These are phyloP conservation scores for Mycena pura DNA, from an alignment of 768 basidiomycete genomes.

Conservation along the genomic window DNA sequence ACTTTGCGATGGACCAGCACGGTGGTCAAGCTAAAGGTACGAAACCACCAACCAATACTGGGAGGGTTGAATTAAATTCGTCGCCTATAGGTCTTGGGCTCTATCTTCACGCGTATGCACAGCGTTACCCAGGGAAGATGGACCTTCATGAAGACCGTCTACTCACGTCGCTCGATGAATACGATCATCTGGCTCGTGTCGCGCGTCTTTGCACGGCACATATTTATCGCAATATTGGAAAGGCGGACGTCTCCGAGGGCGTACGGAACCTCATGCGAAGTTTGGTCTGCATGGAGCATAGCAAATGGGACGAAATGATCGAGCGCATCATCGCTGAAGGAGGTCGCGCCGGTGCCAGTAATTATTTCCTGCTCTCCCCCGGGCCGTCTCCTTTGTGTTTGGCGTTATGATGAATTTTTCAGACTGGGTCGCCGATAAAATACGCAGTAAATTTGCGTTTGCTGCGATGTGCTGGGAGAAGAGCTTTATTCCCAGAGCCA, in stretches of 20 bases:
- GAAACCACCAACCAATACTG: slow-evolving; percentile 9
- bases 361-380: not conserved
- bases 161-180: slow-evolving; percentile 19
- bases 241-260: slow-evolving; percentile 13
- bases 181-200: slow-evolving; percentile 33
- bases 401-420: too few species aligned
- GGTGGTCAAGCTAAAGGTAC: slow-evolving; percentile 23
- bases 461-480: slow-evolving; percentile 38
- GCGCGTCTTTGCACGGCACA: slow-evolving; percentile 32
- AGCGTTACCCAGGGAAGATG: not conserved
- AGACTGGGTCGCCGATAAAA: slow-evolving; percentile 38
- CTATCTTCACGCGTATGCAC: slow-evolving; percentile 26
- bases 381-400: too few species aligned
- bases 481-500: slow-evolving; percentile 30
- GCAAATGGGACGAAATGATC: slow-evolving; percentile 29
- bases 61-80: not conserved
- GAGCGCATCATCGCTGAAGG: slow-evolving; percentile 21
- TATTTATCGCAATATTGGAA: slow-evolving; percentile 31
- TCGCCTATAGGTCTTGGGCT: slow-evolving; percentile 29
- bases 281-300: slow-evolving; percentile 31
- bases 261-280: slow-evolving; percentile 32
- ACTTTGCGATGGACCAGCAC: slow-evolving; percentile 12
- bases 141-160: slow-evolving; percentile 35
- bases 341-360: slow-evolving; percentile 27
- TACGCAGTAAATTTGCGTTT: slow-evolving; percentile 32